Conservation (phyloP, 371 early-diverging fungal species). For the Mucor lusitanicus region DNA sequence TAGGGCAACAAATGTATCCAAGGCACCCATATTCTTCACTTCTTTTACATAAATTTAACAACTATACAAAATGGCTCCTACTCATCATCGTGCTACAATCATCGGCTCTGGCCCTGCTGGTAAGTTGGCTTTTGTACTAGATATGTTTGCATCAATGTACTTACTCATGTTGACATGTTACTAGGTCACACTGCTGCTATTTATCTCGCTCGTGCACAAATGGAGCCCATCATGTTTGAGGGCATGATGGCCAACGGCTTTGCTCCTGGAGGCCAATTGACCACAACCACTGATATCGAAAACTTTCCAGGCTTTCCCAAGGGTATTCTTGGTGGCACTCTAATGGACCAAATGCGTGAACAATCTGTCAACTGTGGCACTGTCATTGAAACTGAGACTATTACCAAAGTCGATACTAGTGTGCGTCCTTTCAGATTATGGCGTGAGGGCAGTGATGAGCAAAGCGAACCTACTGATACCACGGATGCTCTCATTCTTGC, state of each 20-base stretch:
- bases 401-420: constrained; percentile 80
- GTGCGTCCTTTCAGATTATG: constrained; percentile 88
- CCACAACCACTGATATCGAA: constrained; percentile 93
- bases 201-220: constrained; percentile 92
- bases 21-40: neutral
- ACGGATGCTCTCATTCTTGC: constrained; percentile 93
- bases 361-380: constrained; percentile 45
- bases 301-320: constrained; percentile 90
- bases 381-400: constrained; percentile 86
- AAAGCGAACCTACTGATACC: constrained; percentile 68
- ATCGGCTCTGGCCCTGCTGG: constrained; percentile 95
- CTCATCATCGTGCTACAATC: constrained; percentile 55
- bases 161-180: neutral
- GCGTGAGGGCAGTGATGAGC: constrained; percentile 79
- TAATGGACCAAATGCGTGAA: constrained; percentile 68
- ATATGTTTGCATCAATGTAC: neutral
- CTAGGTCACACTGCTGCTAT: constrained; percentile 95
- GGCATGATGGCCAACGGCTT: constrained; percentile 95
- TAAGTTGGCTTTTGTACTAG: constrained; percentile 12
- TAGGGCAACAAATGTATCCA: neutral
- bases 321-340: constrained; percentile 79
- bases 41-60: neutral
- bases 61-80: constrained; percentile 32
- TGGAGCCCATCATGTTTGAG: constrained; percentile 94
- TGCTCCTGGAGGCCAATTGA: constrained; percentile 89